Percentiles rank a stretch among this genome's conserved stretches.
Conservation (phyloP, 768 basidiomycete species). For the Cantharellus anzutake region DNA sequence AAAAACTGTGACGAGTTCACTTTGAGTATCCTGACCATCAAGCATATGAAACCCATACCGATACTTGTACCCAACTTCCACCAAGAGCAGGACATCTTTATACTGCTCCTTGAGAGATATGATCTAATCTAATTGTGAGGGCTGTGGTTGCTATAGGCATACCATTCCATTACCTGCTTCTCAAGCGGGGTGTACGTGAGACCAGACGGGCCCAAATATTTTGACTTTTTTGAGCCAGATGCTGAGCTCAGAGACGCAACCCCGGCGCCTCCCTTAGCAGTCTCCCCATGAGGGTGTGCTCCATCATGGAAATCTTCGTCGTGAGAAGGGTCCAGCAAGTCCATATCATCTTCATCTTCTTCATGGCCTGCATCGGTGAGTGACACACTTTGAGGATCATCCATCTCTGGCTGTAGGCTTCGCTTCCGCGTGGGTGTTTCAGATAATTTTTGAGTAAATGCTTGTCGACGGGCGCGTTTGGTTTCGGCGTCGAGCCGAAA, state of each 20-base stretch:
- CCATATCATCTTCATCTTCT: background rate
- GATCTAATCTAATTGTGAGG: conserved; percentile 21
- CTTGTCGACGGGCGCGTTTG: background rate
- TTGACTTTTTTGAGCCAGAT: conserved; percentile 13
- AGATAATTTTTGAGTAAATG: background rate
- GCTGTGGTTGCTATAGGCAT: no score
- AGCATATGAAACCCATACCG: conserved; percentile 10
- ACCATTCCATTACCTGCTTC: conserved; percentile 28
- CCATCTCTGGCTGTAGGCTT: background rate
- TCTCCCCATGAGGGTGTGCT: background rate
- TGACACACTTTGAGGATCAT: background rate
- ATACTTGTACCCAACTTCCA: conserved; percentile 74
- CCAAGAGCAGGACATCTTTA: conserved; percentile 47
- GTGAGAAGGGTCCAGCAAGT: background rate
- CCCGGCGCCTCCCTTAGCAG: background rate
- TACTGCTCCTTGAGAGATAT: conserved; percentile 42
- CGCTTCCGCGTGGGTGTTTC: background rate
- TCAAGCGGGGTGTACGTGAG: conserved; percentile 61
- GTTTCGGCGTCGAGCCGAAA: background rate
- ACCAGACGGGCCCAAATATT: conserved; percentile 44
- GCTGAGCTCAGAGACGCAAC: background rate
- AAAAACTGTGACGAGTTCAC: conserved; percentile 28
- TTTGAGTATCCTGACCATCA: background rate
- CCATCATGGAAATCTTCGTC: background rate
- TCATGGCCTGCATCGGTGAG: background rate